These are phyloP conservation scores for Puccinia triticina DNA, from an alignment of 1,284 basidiomycete species.

Conservation along the genomic window DNA sequence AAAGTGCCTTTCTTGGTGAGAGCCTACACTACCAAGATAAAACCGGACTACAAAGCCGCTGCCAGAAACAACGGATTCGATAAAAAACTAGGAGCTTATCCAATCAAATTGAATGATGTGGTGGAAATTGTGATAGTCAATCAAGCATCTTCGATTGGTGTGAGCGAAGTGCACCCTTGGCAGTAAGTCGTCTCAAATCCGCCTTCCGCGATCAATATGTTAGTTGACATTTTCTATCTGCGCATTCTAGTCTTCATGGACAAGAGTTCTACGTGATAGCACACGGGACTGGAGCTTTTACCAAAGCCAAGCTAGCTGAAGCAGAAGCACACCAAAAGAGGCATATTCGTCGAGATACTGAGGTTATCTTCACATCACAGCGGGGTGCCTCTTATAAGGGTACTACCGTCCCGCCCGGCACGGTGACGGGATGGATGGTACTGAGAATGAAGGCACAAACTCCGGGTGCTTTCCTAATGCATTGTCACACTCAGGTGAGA, in stretches of 20 bases:
- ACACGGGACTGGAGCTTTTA: slow-evolving; percentile 32
- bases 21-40: slow-evolving; percentile 32
- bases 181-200: slow-evolving; percentile 20
- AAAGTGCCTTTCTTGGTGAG: slow-evolving; percentile 27
- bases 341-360: slow-evolving; percentile 36
- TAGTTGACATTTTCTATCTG: background rate
- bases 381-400: slow-evolving; percentile 28
- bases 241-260: slow-evolving; percentile 38
- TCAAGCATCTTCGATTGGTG: slow-evolving; percentile 25
- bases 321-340: slow-evolving; percentile 8
- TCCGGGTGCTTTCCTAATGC: slow-evolving; percentile 44
- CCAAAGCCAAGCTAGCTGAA: slow-evolving; percentile 21
- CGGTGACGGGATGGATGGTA: slow-evolving; percentile 45
- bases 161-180: slow-evolving; percentile 46
- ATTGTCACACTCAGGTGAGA: slow-evolving; percentile 47
- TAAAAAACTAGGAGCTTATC: slow-evolving; percentile 17
- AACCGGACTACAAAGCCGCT: slow-evolving; percentile 37
- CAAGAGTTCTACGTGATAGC: slow-evolving; percentile 25
- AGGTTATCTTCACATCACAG: slow-evolving; percentile 29
- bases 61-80: slow-evolving; percentile 39
- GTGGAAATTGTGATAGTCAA: slow-evolving; percentile 47
- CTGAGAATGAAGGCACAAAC: slow-evolving; percentile 36
- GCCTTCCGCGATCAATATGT: background rate
- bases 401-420: slow-evolving; percentile 31
- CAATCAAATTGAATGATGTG: slow-evolving; percentile 41